Evolutionary conservation across 2,329 filamentous ascomycete genomes (phyloP).

Genomic region (Bisporella sp.): DNA sequence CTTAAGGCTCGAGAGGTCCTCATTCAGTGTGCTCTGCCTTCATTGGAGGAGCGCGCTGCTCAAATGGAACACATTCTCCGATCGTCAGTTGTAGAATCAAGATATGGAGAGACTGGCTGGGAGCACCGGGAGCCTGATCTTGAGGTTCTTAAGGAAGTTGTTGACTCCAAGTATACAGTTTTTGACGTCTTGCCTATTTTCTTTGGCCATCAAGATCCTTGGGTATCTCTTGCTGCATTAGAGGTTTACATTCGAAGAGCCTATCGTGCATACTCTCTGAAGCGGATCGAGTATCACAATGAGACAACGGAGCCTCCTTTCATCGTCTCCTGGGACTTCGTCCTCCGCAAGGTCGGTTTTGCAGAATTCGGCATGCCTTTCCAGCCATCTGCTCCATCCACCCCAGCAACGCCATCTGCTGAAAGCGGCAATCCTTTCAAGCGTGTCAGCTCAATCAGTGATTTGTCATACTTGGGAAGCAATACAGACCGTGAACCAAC

Average conservation of each 20-base stretch:
- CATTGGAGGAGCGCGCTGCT: constrained; percentile 84
- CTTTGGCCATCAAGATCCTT: constrained; percentile 89
- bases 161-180: constrained; percentile 97
- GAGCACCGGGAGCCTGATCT: constrained; percentile 90
- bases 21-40: constrained; percentile 94
- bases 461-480: constrained; percentile 81
- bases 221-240: constrained; percentile 87
- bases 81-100: constrained; percentile 92
- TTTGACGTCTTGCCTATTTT: constrained; percentile 94
- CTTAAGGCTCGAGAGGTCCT: constrained; percentile 95
- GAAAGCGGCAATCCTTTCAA: constrained; percentile 60
- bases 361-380: constrained; percentile 81
- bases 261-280: constrained; percentile 91
- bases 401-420: constrained; percentile 65
- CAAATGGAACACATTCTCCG: constrained; percentile 99
- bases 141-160: constrained; percentile 91
- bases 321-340: constrained; percentile 89
- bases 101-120: constrained; percentile 94
- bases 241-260: constrained; percentile 95
- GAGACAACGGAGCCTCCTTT: constrained; percentile 66
- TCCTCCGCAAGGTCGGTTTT: constrained; percentile 86
- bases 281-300: constrained; percentile 81
- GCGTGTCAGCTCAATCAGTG: constrained; percentile 89
- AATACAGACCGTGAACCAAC: constrained; percentile 69
- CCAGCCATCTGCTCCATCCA: constrained; percentile 73